Evolutionary conservation across 768 basidiomycete genomes (phyloP), one percentile per base, ranked within the genome.

Genomic region (Cystofilobasidium macerans): DNA sequence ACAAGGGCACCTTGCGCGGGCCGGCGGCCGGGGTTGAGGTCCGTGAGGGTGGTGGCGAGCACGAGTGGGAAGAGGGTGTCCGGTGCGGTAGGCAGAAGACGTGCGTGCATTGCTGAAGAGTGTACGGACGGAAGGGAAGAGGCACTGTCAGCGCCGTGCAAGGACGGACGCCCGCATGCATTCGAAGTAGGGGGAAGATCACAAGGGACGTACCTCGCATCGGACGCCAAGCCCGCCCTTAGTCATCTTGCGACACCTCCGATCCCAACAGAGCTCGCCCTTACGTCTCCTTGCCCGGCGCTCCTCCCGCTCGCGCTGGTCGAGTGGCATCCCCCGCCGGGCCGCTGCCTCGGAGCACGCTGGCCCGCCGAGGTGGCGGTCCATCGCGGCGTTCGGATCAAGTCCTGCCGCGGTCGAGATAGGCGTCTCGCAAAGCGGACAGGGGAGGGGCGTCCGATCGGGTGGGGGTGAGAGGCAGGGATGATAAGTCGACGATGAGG

Each of bases 321-420:
- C 78, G 22, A 82, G 78, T 67, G 76, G 79, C 40, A 76, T 67
- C 69, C 76, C 78, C 64, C 78, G 80, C 24, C 80, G 75, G 73
- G 79, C 83, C 9, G 87, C 87, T 0, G 84, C 86, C 78, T 85
- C 83, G 40, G 84, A 83, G 16, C 81, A 80, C 71, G 88, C 90
- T 53, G 85, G 84, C 0, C 72, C 78, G 28, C 72, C 78, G 69
- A 92, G 81, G 73, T 91, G 89, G 0, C 78, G 76, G 70, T 90
- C 88, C 86, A 92, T 89, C 57, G 84, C 82, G 47, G 83, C 76
- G 70, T 91, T 91, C 14, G 88, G 87, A 71, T 91, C 86, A 73
- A 87, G 83, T 32, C 86, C 85, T 0, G 80, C 83, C n/a, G 82
- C 83, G 58, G 89, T 82, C 3, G 87, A 83, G 13, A 91, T 83